These are phyloP conservation scores for Lonicera japonica DNA, from an alignment of 129 eudicot genomes.

Conservation along the genomic window DNA sequence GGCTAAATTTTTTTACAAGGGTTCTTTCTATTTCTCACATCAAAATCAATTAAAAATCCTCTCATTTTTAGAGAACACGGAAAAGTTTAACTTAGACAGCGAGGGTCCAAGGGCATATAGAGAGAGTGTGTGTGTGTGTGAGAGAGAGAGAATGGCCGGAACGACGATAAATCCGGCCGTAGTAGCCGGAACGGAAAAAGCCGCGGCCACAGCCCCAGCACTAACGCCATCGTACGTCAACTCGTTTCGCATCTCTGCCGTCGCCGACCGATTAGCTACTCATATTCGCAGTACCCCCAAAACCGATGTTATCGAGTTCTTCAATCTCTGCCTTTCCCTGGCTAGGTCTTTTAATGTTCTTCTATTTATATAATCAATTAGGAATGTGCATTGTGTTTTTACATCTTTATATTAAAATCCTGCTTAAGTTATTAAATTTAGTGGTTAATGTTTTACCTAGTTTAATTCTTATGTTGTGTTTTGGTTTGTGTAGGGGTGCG, in stretches of 20 bases:
- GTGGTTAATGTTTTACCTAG: no score
- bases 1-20: no score
- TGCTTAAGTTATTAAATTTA: no score
- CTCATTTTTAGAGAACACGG: no score
- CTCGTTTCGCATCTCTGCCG: constrained; percentile 50
- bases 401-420: no score
- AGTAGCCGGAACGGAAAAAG: constrained; percentile 23
- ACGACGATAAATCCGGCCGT: neutral
- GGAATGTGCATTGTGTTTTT: neutral
- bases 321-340: constrained; percentile 75
- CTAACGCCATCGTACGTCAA: constrained; percentile 34
- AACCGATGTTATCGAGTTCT: constrained; percentile 34
- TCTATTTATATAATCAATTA: neutral
- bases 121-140: no score
- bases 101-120: no score
- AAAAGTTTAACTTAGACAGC: no score
- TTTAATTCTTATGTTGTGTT: no score
- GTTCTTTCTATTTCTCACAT: no score
- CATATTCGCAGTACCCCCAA: constrained; percentile 15
- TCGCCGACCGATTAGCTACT: constrained; percentile 35
- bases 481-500: no score
- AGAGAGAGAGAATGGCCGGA: neutral
- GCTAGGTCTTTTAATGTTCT: constrained; percentile 38
- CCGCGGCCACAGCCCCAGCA: neutral
- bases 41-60: no score